Conservation (phyloP, 805 yeast species). For the Zygoascus flipseniorum region DNA sequence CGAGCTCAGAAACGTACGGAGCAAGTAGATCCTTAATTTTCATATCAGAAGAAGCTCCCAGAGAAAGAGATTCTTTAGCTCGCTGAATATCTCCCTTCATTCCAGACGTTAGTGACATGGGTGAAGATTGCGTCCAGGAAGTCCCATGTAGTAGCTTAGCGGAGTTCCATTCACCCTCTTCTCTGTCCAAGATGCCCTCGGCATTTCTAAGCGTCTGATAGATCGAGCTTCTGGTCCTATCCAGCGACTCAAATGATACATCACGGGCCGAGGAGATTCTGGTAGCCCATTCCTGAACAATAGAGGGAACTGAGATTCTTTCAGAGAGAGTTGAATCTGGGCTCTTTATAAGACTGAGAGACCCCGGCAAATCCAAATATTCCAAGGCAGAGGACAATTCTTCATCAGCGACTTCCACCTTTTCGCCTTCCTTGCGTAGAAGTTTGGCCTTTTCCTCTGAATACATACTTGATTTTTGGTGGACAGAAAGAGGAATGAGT, state of each 20-base stretch:
- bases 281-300: slow-evolving; percentile 33
- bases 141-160: slow-evolving; percentile 31
- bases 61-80: slow-evolving; percentile 28
- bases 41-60: slow-evolving; percentile 40
- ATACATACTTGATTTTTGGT: slow-evolving; percentile 78
- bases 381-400: slow-evolving; percentile 75
- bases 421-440: slow-evolving; percentile 65
- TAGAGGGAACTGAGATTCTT: slow-evolving; percentile 30
- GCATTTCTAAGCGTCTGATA: slow-evolving; percentile 24
- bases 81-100: slow-evolving; percentile 22
- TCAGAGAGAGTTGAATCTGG: slow-evolving; percentile 17
- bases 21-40: slow-evolving; percentile 48
- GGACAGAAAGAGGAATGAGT: slow-evolving; percentile 78
- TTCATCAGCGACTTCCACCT: slow-evolving; percentile 67
- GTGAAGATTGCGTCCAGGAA: slow-evolving; percentile 34
- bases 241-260: slow-evolving; percentile 15
- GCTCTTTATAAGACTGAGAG: slow-evolving; percentile 44
- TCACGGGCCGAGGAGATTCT: slow-evolving; percentile 22
- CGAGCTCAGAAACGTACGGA: slow-evolving; percentile 35
- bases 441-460: slow-evolving; percentile 82
- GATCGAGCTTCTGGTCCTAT: slow-evolving; percentile 20
- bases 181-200: slow-evolving; percentile 21
- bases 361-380: slow-evolving; percentile 64
- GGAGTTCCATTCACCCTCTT: slow-evolving; percentile 30
- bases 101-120: slow-evolving; percentile 23